Conservation (phyloP, 352 stramenopile genomes). For the Phytophthora capsici region DNA sequence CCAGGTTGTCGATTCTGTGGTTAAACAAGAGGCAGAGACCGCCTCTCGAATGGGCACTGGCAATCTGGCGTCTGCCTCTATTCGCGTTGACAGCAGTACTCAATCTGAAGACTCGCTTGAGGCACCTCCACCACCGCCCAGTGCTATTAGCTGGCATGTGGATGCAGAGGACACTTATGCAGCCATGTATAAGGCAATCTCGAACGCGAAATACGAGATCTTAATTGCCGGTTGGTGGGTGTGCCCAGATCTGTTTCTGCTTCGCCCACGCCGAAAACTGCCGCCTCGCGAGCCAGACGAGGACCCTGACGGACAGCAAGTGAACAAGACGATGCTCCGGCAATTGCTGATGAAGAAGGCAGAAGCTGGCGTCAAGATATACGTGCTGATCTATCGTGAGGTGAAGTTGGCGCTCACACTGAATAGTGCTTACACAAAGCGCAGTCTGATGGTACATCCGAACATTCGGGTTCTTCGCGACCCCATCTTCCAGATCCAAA, state of each 20-base stretch:
- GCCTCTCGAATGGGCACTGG: constrained; percentile 30
- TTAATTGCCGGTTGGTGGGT: constrained; percentile 93
- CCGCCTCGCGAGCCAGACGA: constrained; percentile 33
- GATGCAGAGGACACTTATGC: constrained; percentile 88
- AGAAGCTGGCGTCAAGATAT: constrained; percentile 86
- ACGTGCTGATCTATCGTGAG: constrained; percentile 93
- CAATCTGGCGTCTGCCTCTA: constrained; percentile 31
- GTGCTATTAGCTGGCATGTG: constrained; percentile 85
- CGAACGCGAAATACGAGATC: constrained; percentile 87
- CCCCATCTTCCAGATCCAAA: constrained; percentile 91
- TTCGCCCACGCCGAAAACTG: constrained; percentile 70
- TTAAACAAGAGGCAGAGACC: constrained; percentile 40
- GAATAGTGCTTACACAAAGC: constrained; percentile 88
- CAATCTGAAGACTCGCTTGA: constrained; percentile 67
- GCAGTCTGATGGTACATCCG: constrained; percentile 73
- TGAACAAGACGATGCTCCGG: constrained; percentile 77
- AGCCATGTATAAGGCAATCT: constrained; percentile 89
- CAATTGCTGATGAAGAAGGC: constrained; percentile 85
- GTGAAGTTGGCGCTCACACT: constrained; percentile 89
- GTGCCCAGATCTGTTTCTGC: constrained; percentile 83
- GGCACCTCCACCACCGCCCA: constrained; percentile 45
- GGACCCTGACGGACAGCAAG: constrained; percentile 38
- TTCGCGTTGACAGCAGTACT: constrained; percentile 60
- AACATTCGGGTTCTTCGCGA: constrained; percentile 93
- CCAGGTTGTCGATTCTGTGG: constrained; percentile 42